These are phyloP conservation scores for Dissophora ornata DNA, from an alignment of 192 early-diverging fungal species.

Conservation along the genomic window DNA sequence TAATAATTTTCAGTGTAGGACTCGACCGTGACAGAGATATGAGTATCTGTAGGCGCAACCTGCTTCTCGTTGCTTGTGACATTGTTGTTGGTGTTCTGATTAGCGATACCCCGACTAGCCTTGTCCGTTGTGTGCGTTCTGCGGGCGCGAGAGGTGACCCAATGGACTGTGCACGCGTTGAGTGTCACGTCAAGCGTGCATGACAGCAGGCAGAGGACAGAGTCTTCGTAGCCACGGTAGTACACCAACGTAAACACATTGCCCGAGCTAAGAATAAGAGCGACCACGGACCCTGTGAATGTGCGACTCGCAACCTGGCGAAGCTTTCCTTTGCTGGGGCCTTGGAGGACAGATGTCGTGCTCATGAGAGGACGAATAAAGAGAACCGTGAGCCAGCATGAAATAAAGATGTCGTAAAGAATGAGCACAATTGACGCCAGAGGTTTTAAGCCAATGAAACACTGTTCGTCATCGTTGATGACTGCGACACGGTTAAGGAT, in stretches of 20 bases:
- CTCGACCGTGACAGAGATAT: constrained; percentile 44
- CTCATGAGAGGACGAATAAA: constrained; percentile 51
- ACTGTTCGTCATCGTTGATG: constrained; percentile 31
- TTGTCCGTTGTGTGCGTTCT: constrained; percentile 9
- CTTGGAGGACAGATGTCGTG: constrained; percentile 39
- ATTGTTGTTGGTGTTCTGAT: constrained; percentile 20
- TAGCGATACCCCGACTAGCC: constrained; percentile 17
- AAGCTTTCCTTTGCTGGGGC: constrained; percentile 35
- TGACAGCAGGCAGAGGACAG: constrained; percentile 57
- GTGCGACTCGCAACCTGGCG: constrained; percentile 56
- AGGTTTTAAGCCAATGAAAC: constrained; percentile 35
- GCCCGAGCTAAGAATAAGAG: constrained; percentile 53
- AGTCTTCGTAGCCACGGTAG: constrained; percentile 54
- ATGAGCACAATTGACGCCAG: constrained; percentile 35
- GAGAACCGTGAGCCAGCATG: constrained; percentile 42
- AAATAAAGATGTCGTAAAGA: constrained; percentile 48
- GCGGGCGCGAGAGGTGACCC: constrained; percentile 54
- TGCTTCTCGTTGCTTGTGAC: constrained; percentile 22
- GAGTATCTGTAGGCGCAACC: constrained; percentile 25
- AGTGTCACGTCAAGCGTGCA: constrained; percentile 62
- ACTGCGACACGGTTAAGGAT: constrained; percentile 32
- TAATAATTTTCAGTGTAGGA: constrained; percentile 29
- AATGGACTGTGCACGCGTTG: constrained; percentile 57
- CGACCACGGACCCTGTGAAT: constrained; percentile 55
- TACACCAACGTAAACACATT: constrained; percentile 57